phyloP scores from a whole-genome alignment of 164 flowering plant species.

The Liquidambar formosana region DNA sequence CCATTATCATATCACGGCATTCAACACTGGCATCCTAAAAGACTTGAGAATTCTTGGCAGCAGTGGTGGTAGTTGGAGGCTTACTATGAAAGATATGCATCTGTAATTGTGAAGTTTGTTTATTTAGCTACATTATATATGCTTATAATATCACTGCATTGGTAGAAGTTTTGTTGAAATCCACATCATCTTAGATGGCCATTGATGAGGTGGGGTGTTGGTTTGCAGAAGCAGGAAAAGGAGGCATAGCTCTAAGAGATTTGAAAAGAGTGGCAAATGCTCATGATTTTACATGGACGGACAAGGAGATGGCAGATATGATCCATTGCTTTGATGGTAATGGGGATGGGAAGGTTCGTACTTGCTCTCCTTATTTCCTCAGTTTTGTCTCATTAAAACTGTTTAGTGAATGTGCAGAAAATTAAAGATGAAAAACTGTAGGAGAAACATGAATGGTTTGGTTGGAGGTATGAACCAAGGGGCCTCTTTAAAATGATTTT shows the following conservation, averaged over 20 bases:
- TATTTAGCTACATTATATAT: neutral
- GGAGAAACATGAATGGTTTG: neutral
- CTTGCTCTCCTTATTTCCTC: neutral
- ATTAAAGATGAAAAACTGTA: neutral
- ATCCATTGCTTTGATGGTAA: constrained; percentile 66
- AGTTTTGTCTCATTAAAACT: neutral
- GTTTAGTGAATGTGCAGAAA: neutral
- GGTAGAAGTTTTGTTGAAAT: too few species aligned
- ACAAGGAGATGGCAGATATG: constrained; percentile 80
- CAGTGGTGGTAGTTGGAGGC: too few species aligned
- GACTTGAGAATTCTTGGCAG: too few species aligned
- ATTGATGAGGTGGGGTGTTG: constrained; percentile 8
- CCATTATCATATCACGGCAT: too few species aligned
- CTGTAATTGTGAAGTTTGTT: neutral
- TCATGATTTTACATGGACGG: constrained; percentile 90
- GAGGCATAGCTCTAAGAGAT: constrained; percentile 54
- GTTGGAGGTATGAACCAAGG: neutral
- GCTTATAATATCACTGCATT: neutral
- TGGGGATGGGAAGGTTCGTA: constrained; percentile 78
- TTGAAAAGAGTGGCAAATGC: constrained; percentile 53
- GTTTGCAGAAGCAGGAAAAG: constrained; percentile 68
- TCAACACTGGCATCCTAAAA: too few species aligned
- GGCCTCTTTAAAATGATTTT: neutral
- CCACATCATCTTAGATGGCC: neutral
- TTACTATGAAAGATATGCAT: neutral